phyloP scores from a whole-genome alignment of 192 early-diverging fungal genomes.

The Backusella westeae region DNA sequence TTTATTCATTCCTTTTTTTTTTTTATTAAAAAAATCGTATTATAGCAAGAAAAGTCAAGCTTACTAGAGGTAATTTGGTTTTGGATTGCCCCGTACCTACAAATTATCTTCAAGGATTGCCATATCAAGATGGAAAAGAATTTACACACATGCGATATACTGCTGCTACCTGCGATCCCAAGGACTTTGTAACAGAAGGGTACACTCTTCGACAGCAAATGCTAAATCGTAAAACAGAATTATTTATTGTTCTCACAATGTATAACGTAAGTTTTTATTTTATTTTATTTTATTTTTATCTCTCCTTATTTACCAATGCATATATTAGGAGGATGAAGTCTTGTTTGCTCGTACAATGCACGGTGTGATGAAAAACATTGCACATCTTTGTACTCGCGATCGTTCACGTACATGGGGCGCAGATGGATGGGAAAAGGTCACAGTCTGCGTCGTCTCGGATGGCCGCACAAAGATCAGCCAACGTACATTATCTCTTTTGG shows the following conservation, averaged over 20 bases:
- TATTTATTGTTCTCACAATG: conserved; percentile 87
- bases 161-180: conserved; percentile 66
- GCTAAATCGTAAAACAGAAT: conserved; percentile 61
- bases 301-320: conserved; percentile 27
- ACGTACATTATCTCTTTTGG: conserved; percentile 61
- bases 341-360: conserved; percentile 77
- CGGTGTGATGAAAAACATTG: conserved; percentile 77
- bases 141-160: conserved; percentile 77
- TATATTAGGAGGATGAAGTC: conserved; percentile 62
- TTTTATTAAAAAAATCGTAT: background rate
- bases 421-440: conserved; percentile 76
- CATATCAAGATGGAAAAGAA: conserved; percentile 53
- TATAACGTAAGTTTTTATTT: conserved; percentile 43
- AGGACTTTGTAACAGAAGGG: conserved; percentile 53
- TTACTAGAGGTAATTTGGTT: conserved; percentile 70
- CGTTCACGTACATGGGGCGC: conserved; percentile 52
- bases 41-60: conserved; percentile 42
- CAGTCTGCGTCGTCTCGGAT: conserved; percentile 78
- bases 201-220: conserved; percentile 68
- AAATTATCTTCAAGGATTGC: conserved; percentile 44
- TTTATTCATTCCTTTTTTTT: background rate
- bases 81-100: conserved; percentile 69
- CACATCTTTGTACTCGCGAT: conserved; percentile 62
- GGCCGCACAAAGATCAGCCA: conserved; percentile 70
- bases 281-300: background rate